Percentiles rank a stretch among this genome's conserved stretches.
These are phyloP conservation scores for Pseudopyrenochaeta lycopersici DNA, from an alignment of 2,329 filamentous ascomycete species.

Conservation along the genomic window DNA sequence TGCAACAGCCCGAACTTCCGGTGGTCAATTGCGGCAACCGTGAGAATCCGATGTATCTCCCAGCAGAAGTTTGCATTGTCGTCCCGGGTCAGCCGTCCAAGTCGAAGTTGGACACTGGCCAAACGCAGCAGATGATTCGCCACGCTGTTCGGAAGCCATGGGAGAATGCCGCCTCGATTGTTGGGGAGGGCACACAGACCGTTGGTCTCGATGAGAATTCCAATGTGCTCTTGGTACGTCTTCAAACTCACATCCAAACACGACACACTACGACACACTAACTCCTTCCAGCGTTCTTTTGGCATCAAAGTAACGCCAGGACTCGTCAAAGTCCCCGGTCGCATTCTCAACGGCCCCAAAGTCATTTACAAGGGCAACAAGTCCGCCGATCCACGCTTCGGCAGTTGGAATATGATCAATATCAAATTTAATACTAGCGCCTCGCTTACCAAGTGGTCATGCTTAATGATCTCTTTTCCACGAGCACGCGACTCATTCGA, in stretches of 20 bases:
- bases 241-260: background rate
- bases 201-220: conserved; percentile 22
- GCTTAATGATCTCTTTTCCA: conserved; percentile 17
- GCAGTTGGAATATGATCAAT: conserved; percentile 63
- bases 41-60: conserved; percentile 35
- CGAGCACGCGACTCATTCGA: conserved; percentile 11
- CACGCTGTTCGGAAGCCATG: conserved; percentile 36
- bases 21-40: conserved; percentile 34
- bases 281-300: conserved; percentile 56
- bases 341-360: conserved; percentile 68
- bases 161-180: conserved; percentile 31
- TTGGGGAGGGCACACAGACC: conserved; percentile 17
- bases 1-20: conserved; percentile 22
- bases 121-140: conserved; percentile 39
- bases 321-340: conserved; percentile 74
- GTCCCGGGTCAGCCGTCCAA: conserved; percentile 31
- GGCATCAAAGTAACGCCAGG: conserved; percentile 66
- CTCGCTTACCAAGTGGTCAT: conserved; percentile 18
- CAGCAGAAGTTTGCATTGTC: conserved; percentile 34
- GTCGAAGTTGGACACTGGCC: conserved; percentile 25
- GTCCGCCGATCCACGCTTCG: conserved; percentile 52
- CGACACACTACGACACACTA: background rate
- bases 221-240: conserved; percentile 24
- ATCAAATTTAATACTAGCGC: conserved; percentile 25
- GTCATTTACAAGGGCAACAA: conserved; percentile 63